Percentiles rank a stretch among this genome's conserved stretches.
phyloP scores from a whole-genome alignment of 805 yeast species.

The Middelhovenomyces tepae region DNA sequence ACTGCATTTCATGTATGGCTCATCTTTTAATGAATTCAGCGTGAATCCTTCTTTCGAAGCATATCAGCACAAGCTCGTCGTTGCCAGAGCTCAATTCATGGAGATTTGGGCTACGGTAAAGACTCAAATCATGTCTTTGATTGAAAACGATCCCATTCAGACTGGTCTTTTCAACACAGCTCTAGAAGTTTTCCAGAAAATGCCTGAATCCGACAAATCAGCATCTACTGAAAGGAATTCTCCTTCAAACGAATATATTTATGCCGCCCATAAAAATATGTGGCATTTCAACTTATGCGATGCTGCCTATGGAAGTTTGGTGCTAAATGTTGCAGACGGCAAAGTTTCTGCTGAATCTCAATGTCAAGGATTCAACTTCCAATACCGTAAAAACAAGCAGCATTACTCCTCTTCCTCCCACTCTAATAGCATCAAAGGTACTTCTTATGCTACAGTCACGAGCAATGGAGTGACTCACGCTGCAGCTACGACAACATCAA shows the following conservation, averaged over 20 bases:
- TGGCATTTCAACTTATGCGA: slow-evolving; percentile 78
- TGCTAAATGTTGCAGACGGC: slow-evolving; percentile 38
- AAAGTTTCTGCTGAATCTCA: slow-evolving; percentile 42
- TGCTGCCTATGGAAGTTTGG: slow-evolving; percentile 41
- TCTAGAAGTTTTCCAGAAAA: slow-evolving; percentile 51
- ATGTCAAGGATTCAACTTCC: slow-evolving; percentile 58
- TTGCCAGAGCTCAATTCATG: slow-evolving; percentile 51
- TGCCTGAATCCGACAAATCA: slow-evolving; percentile 18
- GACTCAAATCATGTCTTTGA: slow-evolving; percentile 37
- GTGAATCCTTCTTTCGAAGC: slow-evolving; percentile 54
- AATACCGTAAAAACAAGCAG: slow-evolving; percentile 31
- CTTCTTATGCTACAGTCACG: slow-evolving; percentile 2
- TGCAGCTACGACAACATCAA: slow-evolving; percentile 1
- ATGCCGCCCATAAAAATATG: slow-evolving; percentile 56
- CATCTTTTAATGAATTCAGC: slow-evolving; percentile 60
- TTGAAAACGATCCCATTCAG: slow-evolving; percentile 35
- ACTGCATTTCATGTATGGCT: slow-evolving; percentile 59
- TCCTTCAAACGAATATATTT: slow-evolving; percentile 48
- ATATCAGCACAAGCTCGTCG: slow-evolving; percentile 53
- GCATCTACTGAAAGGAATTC: slow-evolving; percentile 3
- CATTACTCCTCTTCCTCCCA: not conserved
- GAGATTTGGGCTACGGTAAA: slow-evolving; percentile 56
- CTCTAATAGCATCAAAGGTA: not conserved
- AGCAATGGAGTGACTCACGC: no score
- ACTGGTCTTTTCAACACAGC: slow-evolving; percentile 45